Base-by-base conservation (phyloP, 176 grass and related monocot genomes). In the Cenchrus americanus region DNA sequence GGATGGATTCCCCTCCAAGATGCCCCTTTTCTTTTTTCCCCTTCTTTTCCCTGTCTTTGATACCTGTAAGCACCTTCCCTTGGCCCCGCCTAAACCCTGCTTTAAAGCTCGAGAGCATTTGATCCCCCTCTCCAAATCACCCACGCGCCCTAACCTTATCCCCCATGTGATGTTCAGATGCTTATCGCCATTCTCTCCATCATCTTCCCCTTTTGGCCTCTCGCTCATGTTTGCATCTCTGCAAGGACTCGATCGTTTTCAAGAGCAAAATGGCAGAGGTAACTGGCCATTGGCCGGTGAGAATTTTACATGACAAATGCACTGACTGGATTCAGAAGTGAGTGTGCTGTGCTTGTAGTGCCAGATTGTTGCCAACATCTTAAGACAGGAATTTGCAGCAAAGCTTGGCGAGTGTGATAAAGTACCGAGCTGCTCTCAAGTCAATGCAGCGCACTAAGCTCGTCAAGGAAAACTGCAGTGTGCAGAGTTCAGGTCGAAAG, bases 11-110 rank as follows among this genome's bases (percentile, higher is more conserved):
- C 71, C 75, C 75, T 83, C 66, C 88, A 79, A 80, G 84, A 90
- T 83, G 88, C 84, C 50, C 65, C 88, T 90, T 90, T 90, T 83
- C 61, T 23, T 51, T 73, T 27, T 27, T 69, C 47, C 19, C 13
- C 10, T 14, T 63, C 76, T 79, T 65, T 46, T 32, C 34, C 34
- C 73, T 50, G 59, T 83, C 79, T 90, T 90, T 90, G 84, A 63
- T 83, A 59, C 82, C 83, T 69, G 43, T 75, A 59, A 76, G 83
- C 83, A 89, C 88, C 83, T 92, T 92, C 83, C 78, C 67, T 71
- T 77, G 40, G 49, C 62, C 32, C 32, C 80, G 7, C 55, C 77
- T 71, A 73, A 86, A 46, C 66, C 42, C 42, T 73, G 61, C 62
- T 79, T 78, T 75, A 72, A 89, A 79, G 54, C 73, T 41, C 72